A percentile compares a stretch with the other conserved stretches of the same genome.
These are phyloP conservation scores for Hirschfeldia incana DNA, from an alignment of 345 rosid genomes.

Conservation along the genomic window DNA sequence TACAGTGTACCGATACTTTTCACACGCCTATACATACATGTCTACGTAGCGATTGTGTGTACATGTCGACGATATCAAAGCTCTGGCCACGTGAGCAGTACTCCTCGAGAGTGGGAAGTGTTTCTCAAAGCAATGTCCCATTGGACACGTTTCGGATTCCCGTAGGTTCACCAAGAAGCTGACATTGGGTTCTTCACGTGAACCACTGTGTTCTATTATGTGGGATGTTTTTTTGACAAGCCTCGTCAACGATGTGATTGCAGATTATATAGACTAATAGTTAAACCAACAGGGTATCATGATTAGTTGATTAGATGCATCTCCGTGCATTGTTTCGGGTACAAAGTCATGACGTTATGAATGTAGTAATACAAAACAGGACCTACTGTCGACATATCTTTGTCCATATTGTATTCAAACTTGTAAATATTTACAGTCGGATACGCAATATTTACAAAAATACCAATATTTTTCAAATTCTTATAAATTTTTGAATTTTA, in stretches of 20 bases:
- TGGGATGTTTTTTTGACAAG: slow-evolving; percentile 15
- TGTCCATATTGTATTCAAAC: slow-evolving; percentile 17
- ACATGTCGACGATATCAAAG: slow-evolving; percentile 12
- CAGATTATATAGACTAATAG: background rate
- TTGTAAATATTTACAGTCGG: background rate
- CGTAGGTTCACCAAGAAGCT: slow-evolving; percentile 19
- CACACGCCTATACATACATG: background rate
- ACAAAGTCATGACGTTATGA: slow-evolving; percentile 14
- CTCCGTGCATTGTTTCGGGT: background rate
- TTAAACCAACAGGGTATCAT: slow-evolving; percentile 3
- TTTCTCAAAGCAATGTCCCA: slow-evolving; percentile 5
- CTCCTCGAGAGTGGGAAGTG: slow-evolving; percentile 33
- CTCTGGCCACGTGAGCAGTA: slow-evolving; percentile 22
- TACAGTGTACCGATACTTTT: background rate
- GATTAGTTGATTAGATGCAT: background rate
- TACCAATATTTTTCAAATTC: background rate
- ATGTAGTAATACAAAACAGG: slow-evolving; percentile 7
- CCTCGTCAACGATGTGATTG: slow-evolving; percentile 21
- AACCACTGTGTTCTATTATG: slow-evolving; percentile 2
- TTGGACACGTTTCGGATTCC: slow-evolving; percentile 33
- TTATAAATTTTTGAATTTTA: background rate
- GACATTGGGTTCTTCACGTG: slow-evolving; percentile 33
- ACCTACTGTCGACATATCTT: slow-evolving; percentile 7
- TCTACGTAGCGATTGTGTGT: background rate
- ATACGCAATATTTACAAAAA: background rate